Evolutionary conservation across 1,284 basidiomycete genomes (phyloP), one percentile per base, ranked within the genome.

Genomic region (Baeospora myosura): DNA sequence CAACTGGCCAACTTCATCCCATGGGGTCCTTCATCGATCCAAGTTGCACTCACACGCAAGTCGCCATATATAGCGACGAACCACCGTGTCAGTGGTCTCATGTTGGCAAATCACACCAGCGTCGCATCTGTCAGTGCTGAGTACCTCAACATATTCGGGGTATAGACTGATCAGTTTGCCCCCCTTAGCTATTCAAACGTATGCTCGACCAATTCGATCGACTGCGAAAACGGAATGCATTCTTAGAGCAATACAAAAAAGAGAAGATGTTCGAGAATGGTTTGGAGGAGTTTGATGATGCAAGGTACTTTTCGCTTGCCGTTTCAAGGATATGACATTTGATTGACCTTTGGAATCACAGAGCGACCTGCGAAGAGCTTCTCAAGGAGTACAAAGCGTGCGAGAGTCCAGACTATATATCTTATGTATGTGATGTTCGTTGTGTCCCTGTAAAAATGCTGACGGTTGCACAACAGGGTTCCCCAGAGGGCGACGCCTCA

Each of bases 71-170:
- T 96, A 43, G 76, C 81, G 12, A 83, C 88, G 36, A 89, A 84
- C 54, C 92, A 95, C 61, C 82, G 91, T 18, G 95, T 97, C 44
- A 97, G 89, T 60, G 96, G 96, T 0, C 74, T 98, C 46, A 98
- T 99, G 96, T 77, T 98, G 41, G 96, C 95, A 10, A 98, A 99
- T 56, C 95, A 98, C 60, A 99, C 96, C 4, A 94, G 92, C 52
- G 93, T 99, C 48, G 91, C 89, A 24, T 91, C 89, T 26, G 91
- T 94, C 52, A 44, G 88, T 73, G 2, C 24, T 25, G 6, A 8
- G 16, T 23, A 35, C 41, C 12, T 36, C 39, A 31, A 41, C 39
- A n/a, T 10, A 18, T 17, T 28, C 17, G 21, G 16, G 32, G 45
- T 34, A 31, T 33, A 34, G 30, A 24, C 23, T 37, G 21, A 41